Evolutionary conservation across 2,329 filamentous ascomycete species (phyloP).

Genomic region (Emergomyces pasteurianus): DNA sequence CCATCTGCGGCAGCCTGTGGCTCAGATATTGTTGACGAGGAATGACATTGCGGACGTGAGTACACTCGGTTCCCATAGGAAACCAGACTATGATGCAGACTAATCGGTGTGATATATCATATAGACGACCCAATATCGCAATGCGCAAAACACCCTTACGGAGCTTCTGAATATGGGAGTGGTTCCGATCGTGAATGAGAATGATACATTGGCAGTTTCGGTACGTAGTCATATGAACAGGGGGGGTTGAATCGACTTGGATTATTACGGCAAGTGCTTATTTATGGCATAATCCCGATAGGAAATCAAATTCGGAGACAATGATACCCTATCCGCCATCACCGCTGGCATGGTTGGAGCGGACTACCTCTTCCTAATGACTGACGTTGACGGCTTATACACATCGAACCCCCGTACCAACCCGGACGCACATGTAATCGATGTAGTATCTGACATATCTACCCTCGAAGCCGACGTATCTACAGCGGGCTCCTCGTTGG

Average conservation of each 20-base stretch:
- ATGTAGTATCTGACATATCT: conserved; percentile 81
- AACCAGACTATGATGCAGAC: neutral
- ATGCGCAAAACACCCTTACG: conserved; percentile 88
- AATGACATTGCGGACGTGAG: conserved; percentile 90
- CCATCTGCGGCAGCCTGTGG: conserved; percentile 79
- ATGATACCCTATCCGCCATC: conserved; percentile 92
- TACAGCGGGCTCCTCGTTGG: conserved; percentile 73
- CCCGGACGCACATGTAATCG: conserved; percentile 76
- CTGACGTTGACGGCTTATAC: conserved; percentile 94
- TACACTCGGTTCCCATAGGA: conserved; percentile 4
- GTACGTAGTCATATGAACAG: conserved; percentile 20
- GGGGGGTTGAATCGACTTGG: neutral
- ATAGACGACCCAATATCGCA: conserved; percentile 80
- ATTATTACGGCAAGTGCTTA: neutral
- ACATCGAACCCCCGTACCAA: conserved; percentile 85
- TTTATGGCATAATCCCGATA: conserved; percentile 10
- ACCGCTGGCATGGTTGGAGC: conserved; percentile 96
- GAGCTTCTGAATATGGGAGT: conserved; percentile 90
- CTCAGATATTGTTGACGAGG: conserved; percentile 85
- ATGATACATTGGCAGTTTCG: conserved; percentile 89
- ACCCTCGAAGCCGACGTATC: conserved; percentile 80
- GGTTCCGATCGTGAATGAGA: conserved; percentile 97
- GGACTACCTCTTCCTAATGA: conserved; percentile 96
- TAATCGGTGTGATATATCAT: conserved; percentile 8
- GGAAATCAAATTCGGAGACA: conserved; percentile 99